phyloP scores from a whole-genome alignment of 768 basidiomycete genomes.

The Amanita brunnescens region DNA sequence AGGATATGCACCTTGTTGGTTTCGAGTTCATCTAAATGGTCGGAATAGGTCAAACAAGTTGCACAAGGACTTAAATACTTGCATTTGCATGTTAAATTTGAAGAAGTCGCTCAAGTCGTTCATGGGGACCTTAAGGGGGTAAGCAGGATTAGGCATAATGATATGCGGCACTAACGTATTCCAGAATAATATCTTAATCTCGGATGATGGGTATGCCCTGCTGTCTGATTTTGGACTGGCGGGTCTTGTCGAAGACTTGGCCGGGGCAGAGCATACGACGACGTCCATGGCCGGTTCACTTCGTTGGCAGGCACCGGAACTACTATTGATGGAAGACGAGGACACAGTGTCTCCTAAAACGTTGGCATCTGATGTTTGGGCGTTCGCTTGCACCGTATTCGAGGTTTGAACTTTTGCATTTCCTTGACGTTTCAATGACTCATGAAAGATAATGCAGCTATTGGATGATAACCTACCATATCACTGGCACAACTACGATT shows the following conservation, averaged over 20 bases:
- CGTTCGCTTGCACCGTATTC: slow-evolving; percentile 23
- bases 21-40: background rate
- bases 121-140: slow-evolving; percentile 39
- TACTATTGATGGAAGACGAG: slow-evolving; percentile 14
- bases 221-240: slow-evolving; percentile 27
- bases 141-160: slow-evolving; percentile 6
- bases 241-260: slow-evolving; percentile 20
- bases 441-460: slow-evolving; percentile 10
- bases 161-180: background rate
- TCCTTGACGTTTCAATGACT: background rate
- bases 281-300: slow-evolving; percentile 15
- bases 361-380: slow-evolving; percentile 20
- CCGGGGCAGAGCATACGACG: slow-evolving; percentile 17
- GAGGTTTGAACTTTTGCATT: slow-evolving; percentile 15
- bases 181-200: slow-evolving; percentile 30
- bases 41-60: slow-evolving; percentile 25
- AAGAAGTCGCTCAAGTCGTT: too few species aligned
- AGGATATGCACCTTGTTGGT: background rate
- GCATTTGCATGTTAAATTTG: too few species aligned
- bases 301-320: slow-evolving; percentile 25
- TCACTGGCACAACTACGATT: slow-evolving; percentile 16
- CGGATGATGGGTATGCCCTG: slow-evolving; percentile 19
- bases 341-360: slow-evolving; percentile 5
- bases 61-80: slow-evolving; percentile 30
- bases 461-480: slow-evolving; percentile 21